Percentiles rank a stretch among this genome's conserved stretches.
Conservation (phyloP, 1,139 yeast genomes). For the Insectozyma bohioensis region DNA sequence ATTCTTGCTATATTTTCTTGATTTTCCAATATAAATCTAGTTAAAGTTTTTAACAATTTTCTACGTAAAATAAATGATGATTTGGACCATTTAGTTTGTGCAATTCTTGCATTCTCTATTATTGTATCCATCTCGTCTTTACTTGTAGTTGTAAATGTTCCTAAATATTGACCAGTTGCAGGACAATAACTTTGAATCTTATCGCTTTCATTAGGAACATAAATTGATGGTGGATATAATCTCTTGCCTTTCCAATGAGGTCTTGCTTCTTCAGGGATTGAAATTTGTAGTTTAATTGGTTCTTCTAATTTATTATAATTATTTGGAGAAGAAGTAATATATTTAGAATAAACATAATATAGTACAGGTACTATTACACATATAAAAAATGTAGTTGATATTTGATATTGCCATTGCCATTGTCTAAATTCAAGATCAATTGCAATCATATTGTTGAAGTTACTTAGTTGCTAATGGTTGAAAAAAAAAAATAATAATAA, state of each 20-base stretch:
- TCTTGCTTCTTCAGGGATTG: constrained; percentile 79
- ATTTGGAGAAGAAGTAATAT: constrained; percentile 41
- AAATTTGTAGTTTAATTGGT: constrained; percentile 51
- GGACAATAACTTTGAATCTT: constrained; percentile 88
- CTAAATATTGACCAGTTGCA: constrained; percentile 89
- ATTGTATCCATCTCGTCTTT: constrained; percentile 67
- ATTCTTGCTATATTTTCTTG: constrained; percentile 87
- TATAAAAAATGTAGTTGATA: constrained; percentile 46
- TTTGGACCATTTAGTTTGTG: constrained; percentile 60
- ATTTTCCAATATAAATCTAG: constrained; percentile 69
- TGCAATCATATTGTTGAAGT: constrained; percentile 34
- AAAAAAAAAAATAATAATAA: not conserved
- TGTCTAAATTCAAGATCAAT: constrained; percentile 44
- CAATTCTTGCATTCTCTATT: constrained; percentile 54
- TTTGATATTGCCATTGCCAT: constrained; percentile 50
- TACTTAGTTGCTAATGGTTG: too few species aligned
- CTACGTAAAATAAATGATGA: constrained; percentile 64
- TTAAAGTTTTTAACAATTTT: constrained; percentile 67
- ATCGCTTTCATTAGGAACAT: constrained; percentile 57
- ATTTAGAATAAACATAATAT: constrained; percentile 38
- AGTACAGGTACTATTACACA: constrained; percentile 41
- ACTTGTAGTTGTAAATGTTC: constrained; percentile 63
- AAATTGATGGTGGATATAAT: constrained; percentile 56
- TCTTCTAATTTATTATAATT: constrained; percentile 45
- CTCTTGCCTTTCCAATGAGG: constrained; percentile 94